These are phyloP conservation scores for Aureobasidium subglaciale DNA, from an alignment of 2,329 filamentous ascomycete genomes.

Conservation along the genomic window DNA sequence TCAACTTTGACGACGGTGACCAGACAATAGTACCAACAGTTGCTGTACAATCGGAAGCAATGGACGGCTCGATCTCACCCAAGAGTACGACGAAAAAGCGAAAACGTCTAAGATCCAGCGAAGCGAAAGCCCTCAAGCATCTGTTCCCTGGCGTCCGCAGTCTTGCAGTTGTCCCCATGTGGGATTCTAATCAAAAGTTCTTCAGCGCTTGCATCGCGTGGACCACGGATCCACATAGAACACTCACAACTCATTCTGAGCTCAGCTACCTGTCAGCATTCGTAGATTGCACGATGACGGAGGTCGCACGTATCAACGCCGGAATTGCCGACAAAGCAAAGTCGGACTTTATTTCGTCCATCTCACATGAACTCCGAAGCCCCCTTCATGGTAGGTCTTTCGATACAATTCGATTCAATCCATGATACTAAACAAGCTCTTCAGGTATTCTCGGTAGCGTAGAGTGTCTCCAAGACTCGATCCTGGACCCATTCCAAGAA, in stretches of 20 bases:
- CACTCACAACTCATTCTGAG: conserved; percentile 28
- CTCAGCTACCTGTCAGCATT: conserved; percentile 37
- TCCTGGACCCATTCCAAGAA: conserved; percentile 33
- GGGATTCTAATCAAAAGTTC: conserved; percentile 33
- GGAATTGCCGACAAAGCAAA: conserved; percentile 40
- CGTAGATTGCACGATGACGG: conserved; percentile 33
- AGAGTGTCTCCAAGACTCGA: conserved; percentile 41
- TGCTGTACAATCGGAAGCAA: conserved; percentile 10
- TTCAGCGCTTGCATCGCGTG: conserved; percentile 27
- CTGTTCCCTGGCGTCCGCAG: conserved; percentile 37
- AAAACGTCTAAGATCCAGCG: neutral
- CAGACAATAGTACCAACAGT: conserved; percentile 19
- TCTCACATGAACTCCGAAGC: conserved; percentile 44
- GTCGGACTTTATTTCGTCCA: conserved; percentile 43
- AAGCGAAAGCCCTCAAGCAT: conserved; percentile 1
- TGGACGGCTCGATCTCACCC: neutral
- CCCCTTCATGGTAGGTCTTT: conserved; percentile 36
- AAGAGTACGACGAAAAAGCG: neutral
- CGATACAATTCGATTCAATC: too few species aligned
- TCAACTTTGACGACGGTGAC: conserved; percentile 27
- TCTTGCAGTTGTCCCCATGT: conserved; percentile 41
- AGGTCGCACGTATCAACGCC: conserved; percentile 32
- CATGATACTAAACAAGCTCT: too few species aligned
- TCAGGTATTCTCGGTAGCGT: conserved; percentile 34
- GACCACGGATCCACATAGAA: conserved; percentile 33